Conservation (phyloP, 2,329 filamentous ascomycete species). For the Colletotrichum sp. region DNA sequence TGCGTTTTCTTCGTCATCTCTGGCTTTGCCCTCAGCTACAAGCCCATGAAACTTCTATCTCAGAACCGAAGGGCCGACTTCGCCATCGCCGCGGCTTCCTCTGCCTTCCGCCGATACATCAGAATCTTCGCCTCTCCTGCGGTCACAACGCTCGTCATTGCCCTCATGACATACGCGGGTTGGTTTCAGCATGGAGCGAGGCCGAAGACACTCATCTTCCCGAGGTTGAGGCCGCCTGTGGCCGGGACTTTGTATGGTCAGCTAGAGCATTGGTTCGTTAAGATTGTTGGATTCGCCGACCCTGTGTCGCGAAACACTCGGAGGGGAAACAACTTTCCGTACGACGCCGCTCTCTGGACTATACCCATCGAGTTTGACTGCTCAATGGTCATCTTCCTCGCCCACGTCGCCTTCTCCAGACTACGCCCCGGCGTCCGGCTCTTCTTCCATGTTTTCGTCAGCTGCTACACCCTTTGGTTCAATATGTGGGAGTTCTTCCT, state of each 20-base stretch:
- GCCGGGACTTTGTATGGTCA: conserved; percentile 39
- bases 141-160: conserved; percentile 54
- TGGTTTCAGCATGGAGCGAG: conserved; percentile 27
- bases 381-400: conserved; percentile 61
- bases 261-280: conserved; percentile 48
- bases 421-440: conserved; percentile 48
- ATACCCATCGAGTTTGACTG: conserved; percentile 66
- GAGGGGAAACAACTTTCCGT: conserved; percentile 29
- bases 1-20: conserved; percentile 68
- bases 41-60: conserved; percentile 51
- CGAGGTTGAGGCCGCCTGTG: not conserved
- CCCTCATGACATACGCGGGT: conserved; percentile 46
- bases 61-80: conserved; percentile 41
- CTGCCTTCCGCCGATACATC: conserved; percentile 55
- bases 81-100: conserved; percentile 49
- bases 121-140: conserved; percentile 57
- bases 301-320: conserved; percentile 50
- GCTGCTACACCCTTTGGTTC: conserved; percentile 40
- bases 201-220: not conserved
- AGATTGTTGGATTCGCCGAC: conserved; percentile 54
- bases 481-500: conserved; percentile 9
- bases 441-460: conserved; percentile 40
- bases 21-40: conserved; percentile 63
- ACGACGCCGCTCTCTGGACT: conserved; percentile 66
- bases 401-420: conserved; percentile 53